A percentile compares a stretch with the other conserved stretches of the same genome.
Evolutionary conservation across 257 asterid genomes (phyloP).

Genomic region (Penstemon davidsonii): DNA sequence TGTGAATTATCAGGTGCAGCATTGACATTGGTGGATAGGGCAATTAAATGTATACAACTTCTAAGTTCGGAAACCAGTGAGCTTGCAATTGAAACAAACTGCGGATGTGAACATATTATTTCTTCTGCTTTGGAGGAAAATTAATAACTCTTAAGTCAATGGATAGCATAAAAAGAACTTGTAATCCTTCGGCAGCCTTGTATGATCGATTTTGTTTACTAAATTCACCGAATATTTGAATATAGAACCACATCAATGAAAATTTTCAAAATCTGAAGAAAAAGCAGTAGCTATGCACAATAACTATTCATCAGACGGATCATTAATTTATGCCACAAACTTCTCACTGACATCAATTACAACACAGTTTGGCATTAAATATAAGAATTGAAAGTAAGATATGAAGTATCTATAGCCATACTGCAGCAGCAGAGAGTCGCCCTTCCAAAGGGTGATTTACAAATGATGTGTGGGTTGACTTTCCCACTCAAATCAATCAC

Average conservation of each 20-base stretch:
- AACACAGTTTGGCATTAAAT: background rate
- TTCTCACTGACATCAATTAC: conserved; percentile 14
- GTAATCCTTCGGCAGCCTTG: no score
- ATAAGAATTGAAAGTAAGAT: background rate
- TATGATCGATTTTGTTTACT: background rate
- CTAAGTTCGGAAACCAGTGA: background rate
- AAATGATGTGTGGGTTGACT: conserved; percentile 16
- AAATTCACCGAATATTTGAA: background rate
- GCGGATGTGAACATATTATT: background rate
- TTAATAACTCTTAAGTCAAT: background rate
- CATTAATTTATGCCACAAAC: background rate
- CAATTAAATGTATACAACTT: no score
- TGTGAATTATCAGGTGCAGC: conserved; percentile 27
- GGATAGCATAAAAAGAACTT: conserved; percentile 5
- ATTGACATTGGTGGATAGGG: background rate
- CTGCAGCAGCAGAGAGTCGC: background rate
- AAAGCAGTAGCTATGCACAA: background rate
- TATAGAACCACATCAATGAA: background rate
- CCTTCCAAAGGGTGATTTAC: conserved; percentile 4
- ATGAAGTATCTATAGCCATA: conserved; percentile 13
- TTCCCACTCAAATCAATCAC: conserved; percentile 18
- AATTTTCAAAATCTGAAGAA: background rate
- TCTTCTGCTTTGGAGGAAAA: background rate
- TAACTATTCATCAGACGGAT: background rate
- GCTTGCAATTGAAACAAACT: conserved; percentile 1